phyloP scores from a whole-genome alignment of 1,139 yeast genomes.

The Protomyces arabidopsidicola region DNA sequence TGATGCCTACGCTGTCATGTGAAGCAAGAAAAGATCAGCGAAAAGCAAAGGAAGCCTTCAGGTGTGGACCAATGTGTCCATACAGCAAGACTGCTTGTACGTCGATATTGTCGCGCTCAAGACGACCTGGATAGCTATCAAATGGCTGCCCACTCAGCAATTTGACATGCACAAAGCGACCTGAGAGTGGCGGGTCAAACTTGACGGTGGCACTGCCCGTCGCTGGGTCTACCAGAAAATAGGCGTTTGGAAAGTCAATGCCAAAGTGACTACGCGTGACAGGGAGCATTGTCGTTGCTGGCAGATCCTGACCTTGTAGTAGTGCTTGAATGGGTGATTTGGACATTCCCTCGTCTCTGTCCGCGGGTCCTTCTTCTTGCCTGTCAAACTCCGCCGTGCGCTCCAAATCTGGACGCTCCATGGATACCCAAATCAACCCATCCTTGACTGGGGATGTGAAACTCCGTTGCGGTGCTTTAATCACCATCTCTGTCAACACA shows the following conservation, averaged over 20 bases:
- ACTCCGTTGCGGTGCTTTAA: slow-evolving; percentile 33
- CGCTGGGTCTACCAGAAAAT: slow-evolving; percentile 7
- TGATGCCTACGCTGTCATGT: too few species aligned
- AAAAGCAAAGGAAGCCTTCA: not conserved
- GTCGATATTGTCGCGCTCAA: slow-evolving; percentile 25
- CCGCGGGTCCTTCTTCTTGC: not conserved
- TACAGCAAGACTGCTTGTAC: slow-evolving; percentile 15
- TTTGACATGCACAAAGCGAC: slow-evolving; percentile 23
- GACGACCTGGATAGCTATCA: slow-evolving; percentile 17
- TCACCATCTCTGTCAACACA: slow-evolving; percentile 31
- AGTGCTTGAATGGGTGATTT: slow-evolving; percentile 2
- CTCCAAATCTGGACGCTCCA: slow-evolving; percentile 23
- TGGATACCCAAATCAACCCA: slow-evolving; percentile 33
- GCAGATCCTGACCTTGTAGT: slow-evolving; percentile 6
- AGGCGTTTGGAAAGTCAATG: slow-evolving; percentile 11
- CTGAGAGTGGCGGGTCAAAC: slow-evolving; percentile 18
- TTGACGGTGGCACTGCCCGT: slow-evolving; percentile 7
- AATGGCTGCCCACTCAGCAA: slow-evolving; percentile 18
- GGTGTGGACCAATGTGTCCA: slow-evolving; percentile 2
- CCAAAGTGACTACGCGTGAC: not conserved
- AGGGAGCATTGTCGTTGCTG: slow-evolving; percentile 12
- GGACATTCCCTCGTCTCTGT: not conserved
- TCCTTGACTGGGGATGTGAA: slow-evolving; percentile 34
- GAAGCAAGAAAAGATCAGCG: not conserved
- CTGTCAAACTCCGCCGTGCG: slow-evolving; percentile 10